A percentile compares a stretch with the other conserved stretches of the same genome.
phyloP scores from a whole-genome alignment of 129 eudicot species.

The Kitagawia praeruptora region DNA sequence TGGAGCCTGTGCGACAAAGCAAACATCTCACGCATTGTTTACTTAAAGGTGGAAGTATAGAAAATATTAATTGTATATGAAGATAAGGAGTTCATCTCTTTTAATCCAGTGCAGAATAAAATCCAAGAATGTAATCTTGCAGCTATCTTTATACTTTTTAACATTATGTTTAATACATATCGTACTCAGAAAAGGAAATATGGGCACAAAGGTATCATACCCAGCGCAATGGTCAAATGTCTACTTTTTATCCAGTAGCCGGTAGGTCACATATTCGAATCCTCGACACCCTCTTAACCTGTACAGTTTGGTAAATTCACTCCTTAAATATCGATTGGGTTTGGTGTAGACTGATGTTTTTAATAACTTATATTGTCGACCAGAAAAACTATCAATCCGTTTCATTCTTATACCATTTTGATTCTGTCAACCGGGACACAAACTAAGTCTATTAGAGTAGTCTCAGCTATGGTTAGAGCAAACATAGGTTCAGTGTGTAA shows the following conservation, averaged over 20 bases:
- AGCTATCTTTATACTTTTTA: neutral
- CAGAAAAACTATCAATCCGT: neutral
- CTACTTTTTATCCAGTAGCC: neutral
- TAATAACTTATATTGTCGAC: neutral
- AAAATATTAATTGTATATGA: constrained; percentile 8
- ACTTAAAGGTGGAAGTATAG: constrained; percentile 27
- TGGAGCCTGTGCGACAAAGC: constrained; percentile 44
- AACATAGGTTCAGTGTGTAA: neutral
- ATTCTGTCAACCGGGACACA: neutral
- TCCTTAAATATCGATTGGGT: neutral
- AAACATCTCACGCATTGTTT: constrained; percentile 22
- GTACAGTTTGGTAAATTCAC: neutral
- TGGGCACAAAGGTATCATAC: neutral
- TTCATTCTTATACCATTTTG: neutral
- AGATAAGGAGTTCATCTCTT: neutral
- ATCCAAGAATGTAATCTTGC: constrained; percentile 4
- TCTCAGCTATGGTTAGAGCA: neutral
- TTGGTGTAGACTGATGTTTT: neutral
- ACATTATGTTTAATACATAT: neutral
- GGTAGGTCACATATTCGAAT: neutral
- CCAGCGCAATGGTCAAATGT: neutral
- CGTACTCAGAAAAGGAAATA: neutral
- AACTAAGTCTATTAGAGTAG: neutral
- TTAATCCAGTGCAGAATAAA: neutral
- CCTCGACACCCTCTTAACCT: neutral